Conservation (phyloP, 192 early-diverging fungal species). For the Blastocladiella britannica region DNA sequence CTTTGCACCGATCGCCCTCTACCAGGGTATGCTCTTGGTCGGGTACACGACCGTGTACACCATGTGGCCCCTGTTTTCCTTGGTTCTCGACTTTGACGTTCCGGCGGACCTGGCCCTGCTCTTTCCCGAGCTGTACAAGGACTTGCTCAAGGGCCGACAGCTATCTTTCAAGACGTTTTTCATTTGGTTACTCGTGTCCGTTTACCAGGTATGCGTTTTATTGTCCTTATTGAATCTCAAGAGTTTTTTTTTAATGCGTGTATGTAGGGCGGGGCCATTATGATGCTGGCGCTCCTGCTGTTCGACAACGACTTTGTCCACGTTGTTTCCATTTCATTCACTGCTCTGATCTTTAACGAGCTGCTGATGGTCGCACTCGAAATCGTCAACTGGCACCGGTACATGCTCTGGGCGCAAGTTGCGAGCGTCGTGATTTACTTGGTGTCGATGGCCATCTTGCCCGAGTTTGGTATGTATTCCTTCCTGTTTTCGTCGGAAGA, state of each 20-base stretch:
- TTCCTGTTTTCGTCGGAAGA: constrained; percentile 1
- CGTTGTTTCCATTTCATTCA: constrained; percentile 88
- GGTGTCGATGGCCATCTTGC: constrained; percentile 68
- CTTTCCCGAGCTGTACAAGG: constrained; percentile 86
- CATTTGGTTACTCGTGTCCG: constrained; percentile 79
- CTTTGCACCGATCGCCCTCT: constrained; percentile 89
- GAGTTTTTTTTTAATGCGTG: not conserved
- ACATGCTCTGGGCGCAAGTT: constrained; percentile 72
- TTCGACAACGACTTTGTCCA: constrained; percentile 92
- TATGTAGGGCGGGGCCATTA: constrained; percentile 49
- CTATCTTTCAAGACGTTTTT: constrained; percentile 86
- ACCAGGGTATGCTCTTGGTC: constrained; percentile 67
- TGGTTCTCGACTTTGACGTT: constrained; percentile 80
- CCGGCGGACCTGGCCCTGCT: constrained; percentile 69
- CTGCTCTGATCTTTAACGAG: constrained; percentile 81
- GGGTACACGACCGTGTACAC: constrained; percentile 95
- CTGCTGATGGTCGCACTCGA: constrained; percentile 87
- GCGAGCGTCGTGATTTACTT: constrained; percentile 65
- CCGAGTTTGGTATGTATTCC: constrained; percentile 58
- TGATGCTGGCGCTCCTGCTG: constrained; percentile 81
- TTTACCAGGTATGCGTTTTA: constrained; percentile 53
- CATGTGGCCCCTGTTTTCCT: constrained; percentile 88
- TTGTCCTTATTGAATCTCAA: constrained; percentile 1
- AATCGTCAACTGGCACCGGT: constrained; percentile 79
- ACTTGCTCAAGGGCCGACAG: constrained; percentile 78